Evolutionary conservation across 768 basidiomycete species (phyloP).

Genomic region (Fibroporia radiculosa): DNA sequence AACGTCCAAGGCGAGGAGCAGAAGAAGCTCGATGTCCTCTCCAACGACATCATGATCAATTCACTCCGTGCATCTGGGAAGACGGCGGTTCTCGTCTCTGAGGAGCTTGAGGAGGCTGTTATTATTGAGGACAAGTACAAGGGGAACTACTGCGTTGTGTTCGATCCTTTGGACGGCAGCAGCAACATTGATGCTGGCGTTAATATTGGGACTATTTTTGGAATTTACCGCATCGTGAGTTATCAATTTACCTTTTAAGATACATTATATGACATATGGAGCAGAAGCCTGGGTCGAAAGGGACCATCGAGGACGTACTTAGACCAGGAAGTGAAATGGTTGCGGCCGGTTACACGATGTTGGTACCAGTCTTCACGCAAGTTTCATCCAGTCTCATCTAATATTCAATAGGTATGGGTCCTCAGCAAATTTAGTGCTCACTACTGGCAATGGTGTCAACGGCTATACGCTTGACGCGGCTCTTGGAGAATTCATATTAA

Average conservation of each 20-base stretch:
- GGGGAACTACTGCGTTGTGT: constrained; percentile 95
- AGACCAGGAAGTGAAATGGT: constrained; percentile 96
- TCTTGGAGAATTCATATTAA: constrained; percentile 97
- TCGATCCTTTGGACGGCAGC: constrained; percentile 94
- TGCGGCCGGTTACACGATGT: constrained; percentile 97
- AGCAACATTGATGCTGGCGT: constrained; percentile 99
- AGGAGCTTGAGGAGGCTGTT: constrained; percentile 90
- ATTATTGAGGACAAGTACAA: constrained; percentile 75
- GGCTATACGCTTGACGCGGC: constrained; percentile 96
- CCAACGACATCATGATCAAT: constrained; percentile 99
- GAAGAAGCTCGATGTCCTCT: constrained; percentile 97
- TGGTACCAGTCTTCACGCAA: constrained; percentile 20
- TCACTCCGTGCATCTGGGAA: constrained; percentile 94
- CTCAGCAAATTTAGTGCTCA: constrained; percentile 92
- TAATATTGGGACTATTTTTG: constrained; percentile 97
- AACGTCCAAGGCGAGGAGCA: constrained; percentile 99
- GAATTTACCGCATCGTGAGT: constrained; percentile 87
- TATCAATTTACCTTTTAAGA: not conserved
- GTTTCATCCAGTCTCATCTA: not conserved
- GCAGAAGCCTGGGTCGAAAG: constrained; percentile 69
- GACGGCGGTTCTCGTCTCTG: constrained; percentile 93
- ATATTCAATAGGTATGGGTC: constrained; percentile 68
- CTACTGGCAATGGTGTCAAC: constrained; percentile 95
- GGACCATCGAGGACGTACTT: constrained; percentile 82
- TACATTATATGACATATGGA: not conserved